phyloP scores from a whole-genome alignment of 495 filamentous ascomycete genomes.

The Tuber microsphaerosporum region DNA sequence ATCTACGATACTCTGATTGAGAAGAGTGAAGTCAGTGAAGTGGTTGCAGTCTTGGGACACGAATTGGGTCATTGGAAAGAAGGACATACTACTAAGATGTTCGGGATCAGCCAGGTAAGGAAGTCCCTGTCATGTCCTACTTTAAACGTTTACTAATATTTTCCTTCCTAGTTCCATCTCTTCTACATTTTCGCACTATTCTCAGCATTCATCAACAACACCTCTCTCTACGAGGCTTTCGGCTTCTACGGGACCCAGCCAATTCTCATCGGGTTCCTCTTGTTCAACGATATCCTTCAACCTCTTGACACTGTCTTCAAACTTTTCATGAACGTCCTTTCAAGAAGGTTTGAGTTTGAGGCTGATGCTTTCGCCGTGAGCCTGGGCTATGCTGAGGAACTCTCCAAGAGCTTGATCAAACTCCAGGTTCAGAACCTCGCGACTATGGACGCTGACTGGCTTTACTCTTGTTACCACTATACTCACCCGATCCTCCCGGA shows the following conservation, averaged over 20 bases:
- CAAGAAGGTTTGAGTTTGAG: constrained; percentile 88
- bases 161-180: constrained; percentile 60
- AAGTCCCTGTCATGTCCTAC: background rate
- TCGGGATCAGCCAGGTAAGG: constrained; percentile 78
- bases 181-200: constrained; percentile 96
- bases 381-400: constrained; percentile 77
- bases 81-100: constrained; percentile 86
- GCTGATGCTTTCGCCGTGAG: constrained; percentile 82
- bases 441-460: constrained; percentile 97
- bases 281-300: constrained; percentile 88
- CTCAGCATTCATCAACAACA: constrained; percentile 94
- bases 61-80: constrained; percentile 96
- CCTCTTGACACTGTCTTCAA: constrained; percentile 90
- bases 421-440: constrained; percentile 96
- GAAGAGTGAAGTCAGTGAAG: constrained; percentile 82
- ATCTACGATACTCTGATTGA: constrained; percentile 97
- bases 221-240: constrained; percentile 80
- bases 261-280: constrained; percentile 90
- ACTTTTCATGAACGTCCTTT: constrained; percentile 91
- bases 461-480: constrained; percentile 97
- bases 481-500: constrained; percentile 95
- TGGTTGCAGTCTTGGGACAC: constrained; percentile 88
- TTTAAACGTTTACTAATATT: constrained; percentile 37
- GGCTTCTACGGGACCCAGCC: constrained; percentile 79
- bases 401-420: constrained; percentile 84